A percentile compares a stretch with the other conserved stretches of the same genome.
These are phyloP conservation scores for Daldinia decipiens DNA, from an alignment of 495 filamentous ascomycete species.

Conservation along the genomic window DNA sequence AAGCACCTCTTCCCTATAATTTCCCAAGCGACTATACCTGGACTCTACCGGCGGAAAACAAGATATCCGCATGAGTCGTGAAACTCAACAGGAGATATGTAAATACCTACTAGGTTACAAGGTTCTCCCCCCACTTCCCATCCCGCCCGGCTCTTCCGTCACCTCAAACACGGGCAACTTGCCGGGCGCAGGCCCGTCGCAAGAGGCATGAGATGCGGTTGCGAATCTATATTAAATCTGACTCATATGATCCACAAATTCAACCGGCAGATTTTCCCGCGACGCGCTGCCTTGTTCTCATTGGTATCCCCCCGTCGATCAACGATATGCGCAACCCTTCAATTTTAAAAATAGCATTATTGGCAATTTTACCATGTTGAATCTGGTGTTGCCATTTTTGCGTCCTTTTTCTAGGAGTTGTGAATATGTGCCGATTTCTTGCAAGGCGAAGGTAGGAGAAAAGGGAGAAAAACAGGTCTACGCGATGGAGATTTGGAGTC, in stretches of 20 bases:
- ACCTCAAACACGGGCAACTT: background rate
- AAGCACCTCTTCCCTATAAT: background rate
- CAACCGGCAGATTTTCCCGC: constrained; percentile 59
- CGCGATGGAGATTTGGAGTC: constrained; percentile 1
- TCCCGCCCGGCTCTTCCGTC: background rate
- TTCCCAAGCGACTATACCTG: background rate
- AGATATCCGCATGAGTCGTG: constrained; percentile 3
- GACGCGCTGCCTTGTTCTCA: constrained; percentile 38
- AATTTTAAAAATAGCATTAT: constrained; percentile 2
- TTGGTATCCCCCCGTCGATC: constrained; percentile 34
- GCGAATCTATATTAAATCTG: constrained; percentile 49
- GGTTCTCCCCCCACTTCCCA: constrained; percentile 4
- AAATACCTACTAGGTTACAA: constrained; percentile 31
- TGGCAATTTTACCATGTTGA: background rate
- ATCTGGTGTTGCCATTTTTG: background rate
- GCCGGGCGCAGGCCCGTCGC: background rate
- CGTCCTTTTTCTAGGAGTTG: background rate
- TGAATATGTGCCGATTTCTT: background rate
- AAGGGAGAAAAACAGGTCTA: background rate
- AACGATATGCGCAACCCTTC: constrained; percentile 22
- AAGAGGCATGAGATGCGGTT: constrained; percentile 25
- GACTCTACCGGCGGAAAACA: constrained; percentile 2
- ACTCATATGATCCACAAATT: constrained; percentile 60
- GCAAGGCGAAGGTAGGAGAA: background rate
- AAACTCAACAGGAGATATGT: constrained; percentile 20